Percentiles rank a stretch among this genome's conserved stretches.
phyloP scores from a whole-genome alignment of 2,329 filamentous ascomycete genomes.

The Apiospora malaysiana region DNA sequence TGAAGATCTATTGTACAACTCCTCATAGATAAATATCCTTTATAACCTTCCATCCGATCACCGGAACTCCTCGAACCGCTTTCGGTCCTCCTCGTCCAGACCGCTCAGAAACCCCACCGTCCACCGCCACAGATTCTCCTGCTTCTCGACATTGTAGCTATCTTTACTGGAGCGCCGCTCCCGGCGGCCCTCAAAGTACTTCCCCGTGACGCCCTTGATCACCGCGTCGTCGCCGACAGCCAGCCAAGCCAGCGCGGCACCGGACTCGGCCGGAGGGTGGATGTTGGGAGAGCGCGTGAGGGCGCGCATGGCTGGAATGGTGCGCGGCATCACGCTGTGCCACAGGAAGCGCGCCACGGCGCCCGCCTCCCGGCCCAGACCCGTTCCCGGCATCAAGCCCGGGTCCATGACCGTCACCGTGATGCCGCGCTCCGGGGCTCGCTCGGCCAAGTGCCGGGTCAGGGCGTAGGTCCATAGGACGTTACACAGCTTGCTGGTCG shows the following conservation, averaged over 20 bases:
- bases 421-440: conserved; percentile 32
- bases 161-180: conserved; percentile 47
- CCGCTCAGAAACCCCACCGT: conserved; percentile 36
- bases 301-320: conserved; percentile 44
- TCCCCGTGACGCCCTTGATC: conserved; percentile 42
- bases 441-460: conserved; percentile 40
- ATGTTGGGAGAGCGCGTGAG: conserved; percentile 42
- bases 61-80: background rate
- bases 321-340: conserved; percentile 40
- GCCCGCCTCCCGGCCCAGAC: conserved; percentile 45
- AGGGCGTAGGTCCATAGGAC: conserved; percentile 46
- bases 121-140: conserved; percentile 57
- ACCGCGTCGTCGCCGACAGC: conserved; percentile 39
- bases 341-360: conserved; percentile 41
- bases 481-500: too few species aligned
- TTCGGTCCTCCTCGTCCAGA: background rate
- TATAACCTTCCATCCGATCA: background rate
- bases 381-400: conserved; percentile 50
- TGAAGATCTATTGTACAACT: too few species aligned
- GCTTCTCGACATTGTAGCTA: conserved; percentile 51
- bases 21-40: too few species aligned
- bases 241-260: conserved; percentile 46
- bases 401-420: conserved; percentile 52
- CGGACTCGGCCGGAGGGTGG: conserved; percentile 47
- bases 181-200: conserved; percentile 51